Base-by-base conservation (phyloP, 495 filamentous ascomycete species). In the Massariosphaeria phaeospora region DNA sequence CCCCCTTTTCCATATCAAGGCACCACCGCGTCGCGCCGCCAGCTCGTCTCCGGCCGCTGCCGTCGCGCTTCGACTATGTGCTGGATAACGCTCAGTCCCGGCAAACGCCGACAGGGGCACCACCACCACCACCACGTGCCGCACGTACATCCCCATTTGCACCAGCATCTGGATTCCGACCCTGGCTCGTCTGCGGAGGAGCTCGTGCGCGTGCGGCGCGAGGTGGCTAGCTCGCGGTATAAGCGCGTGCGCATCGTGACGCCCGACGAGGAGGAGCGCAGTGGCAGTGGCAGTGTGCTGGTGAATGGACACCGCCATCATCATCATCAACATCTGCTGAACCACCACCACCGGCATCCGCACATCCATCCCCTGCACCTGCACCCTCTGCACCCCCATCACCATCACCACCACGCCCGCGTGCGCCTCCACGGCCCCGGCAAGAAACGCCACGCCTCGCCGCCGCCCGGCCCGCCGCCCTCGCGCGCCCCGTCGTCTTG, bases 81-180 rank as follows among this genome's bases (percentile, higher is more conserved):
- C 46, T 61, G 51, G 57, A 51, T 61, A 45, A 52, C 44, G 23
- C 45, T 61, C 44, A 51, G 23, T 26, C 31, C 55, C 4, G 15
- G 17, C 33, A 49, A 44, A 38, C 15, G n/a, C 30, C 34, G n/a
- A 34, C 41, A 13, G n/a, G 9, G 12, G 17, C 43, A 30, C 26
- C 43, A 29, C 49, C 50, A 38, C 36, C 35, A 40, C 20, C 36
- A 44, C 20, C 57, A 39, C n/a, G n/a, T n/a, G n/a, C n/a, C n/a
- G n/a, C n/a, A n/a, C n/a, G n/a, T n/a, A n/a, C n/a, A n/a, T n/a
- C n/a, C n/a, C 24, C 29, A 45, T 38, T 26, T 26, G 9, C 33
- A 25, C 41, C 48, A 33, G 24, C 35, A 33, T 25, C 54, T 35
- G 17, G 50, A 29, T 48, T 46, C 42, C 29, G 34, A 38, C 18